Evolutionary conservation across 495 filamentous ascomycete genomes (phyloP).

Genomic region (Penicillium argentinense): DNA sequence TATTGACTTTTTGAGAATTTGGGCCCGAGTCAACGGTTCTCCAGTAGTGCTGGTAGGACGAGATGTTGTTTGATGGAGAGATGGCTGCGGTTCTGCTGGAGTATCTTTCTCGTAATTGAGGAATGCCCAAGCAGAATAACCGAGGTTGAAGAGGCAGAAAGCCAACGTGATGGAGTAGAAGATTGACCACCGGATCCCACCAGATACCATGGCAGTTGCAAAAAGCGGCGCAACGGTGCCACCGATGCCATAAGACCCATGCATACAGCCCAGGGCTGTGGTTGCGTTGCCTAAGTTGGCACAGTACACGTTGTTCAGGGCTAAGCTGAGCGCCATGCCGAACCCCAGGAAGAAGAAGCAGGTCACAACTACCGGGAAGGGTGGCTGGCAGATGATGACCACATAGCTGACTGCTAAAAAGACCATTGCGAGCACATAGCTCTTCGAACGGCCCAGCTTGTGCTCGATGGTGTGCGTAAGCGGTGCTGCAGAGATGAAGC

Average conservation of each 20-base stretch:
- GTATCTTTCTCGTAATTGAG: constrained; percentile 53
- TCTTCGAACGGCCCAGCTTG: constrained; percentile 61
- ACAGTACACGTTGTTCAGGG: constrained; percentile 73
- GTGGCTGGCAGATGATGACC: constrained; percentile 63
- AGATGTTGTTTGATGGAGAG: constrained; percentile 39
- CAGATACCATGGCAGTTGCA: constrained; percentile 57
- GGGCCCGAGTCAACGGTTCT: constrained; percentile 69
- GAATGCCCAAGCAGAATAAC: constrained; percentile 55
- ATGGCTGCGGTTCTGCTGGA: constrained; percentile 24
- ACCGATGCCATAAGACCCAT: constrained; percentile 74
- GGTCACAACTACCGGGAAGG: constrained; percentile 64
- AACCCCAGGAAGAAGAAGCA: constrained; percentile 68
- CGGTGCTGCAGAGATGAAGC: constrained; percentile 72
- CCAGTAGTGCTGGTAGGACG: constrained; percentile 11
- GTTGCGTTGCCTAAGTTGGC: constrained; percentile 66
- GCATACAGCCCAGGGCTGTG: constrained; percentile 59
- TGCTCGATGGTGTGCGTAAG: constrained; percentile 49
- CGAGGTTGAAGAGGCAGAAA: constrained; percentile 49
- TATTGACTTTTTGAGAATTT: constrained; percentile 50
- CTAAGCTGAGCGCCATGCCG: constrained; percentile 64
- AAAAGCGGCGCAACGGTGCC: constrained; percentile 68
- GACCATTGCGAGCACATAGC: constrained; percentile 55
- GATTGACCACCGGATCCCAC: constrained; percentile 36
- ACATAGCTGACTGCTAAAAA: constrained; percentile 56
- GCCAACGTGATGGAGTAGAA: constrained; percentile 28